Base-by-base conservation (phyloP, 2,329 filamentous ascomycete species). In the Epichloe aotearoae region DNA sequence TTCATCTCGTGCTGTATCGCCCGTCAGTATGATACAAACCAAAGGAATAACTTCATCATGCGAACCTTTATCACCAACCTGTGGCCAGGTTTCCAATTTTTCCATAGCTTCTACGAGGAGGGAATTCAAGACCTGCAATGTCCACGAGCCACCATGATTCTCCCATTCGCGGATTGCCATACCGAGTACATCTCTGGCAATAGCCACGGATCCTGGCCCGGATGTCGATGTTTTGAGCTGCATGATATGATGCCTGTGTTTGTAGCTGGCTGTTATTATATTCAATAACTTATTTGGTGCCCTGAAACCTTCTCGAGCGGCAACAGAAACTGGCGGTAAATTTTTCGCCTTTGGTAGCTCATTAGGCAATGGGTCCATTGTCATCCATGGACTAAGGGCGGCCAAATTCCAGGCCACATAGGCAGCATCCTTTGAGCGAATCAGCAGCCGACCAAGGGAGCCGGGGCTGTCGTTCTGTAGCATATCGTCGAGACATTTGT, bases 151-250 rank as follows among this genome's bases (percentile, higher is more conserved):
- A 26, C 71, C 73, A 23, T 69, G 70, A 0, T 73, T 63, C 41
- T 89, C 84, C 85, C 86, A 89, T 39, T 69, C 70, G 3, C 86
- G 77, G 51, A 94, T 82, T 2, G 78, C 76, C 84, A 89, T 87
- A 2, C 86, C 88, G 12, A 89, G 69, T 1, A 69, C 73, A 61
- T 86, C 85, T 36, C 84, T 73, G 52, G 79, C 70, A 10, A 68
- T 57, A 15, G 74, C 70, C 48, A 69, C 67, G 2, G 73, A 58
- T 14, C 71, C 66, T 12, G 70, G 65, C 38, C 72, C 68, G 40
- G 71, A 66, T 12, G 80, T 71, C 10, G 74, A 71, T 44, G 72
- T 65, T 58, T 88, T 88, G 15, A 84, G 62, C 10, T 66, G 66
- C 30, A 77, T 69, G n/a, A 95, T 87, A 42, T 82, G 75, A 4